A percentile compares a stretch with the other conserved stretches of the same genome.
Conservation (phyloP, 176 grass and related monocot species). For the Phoenix roebelenii region DNA sequence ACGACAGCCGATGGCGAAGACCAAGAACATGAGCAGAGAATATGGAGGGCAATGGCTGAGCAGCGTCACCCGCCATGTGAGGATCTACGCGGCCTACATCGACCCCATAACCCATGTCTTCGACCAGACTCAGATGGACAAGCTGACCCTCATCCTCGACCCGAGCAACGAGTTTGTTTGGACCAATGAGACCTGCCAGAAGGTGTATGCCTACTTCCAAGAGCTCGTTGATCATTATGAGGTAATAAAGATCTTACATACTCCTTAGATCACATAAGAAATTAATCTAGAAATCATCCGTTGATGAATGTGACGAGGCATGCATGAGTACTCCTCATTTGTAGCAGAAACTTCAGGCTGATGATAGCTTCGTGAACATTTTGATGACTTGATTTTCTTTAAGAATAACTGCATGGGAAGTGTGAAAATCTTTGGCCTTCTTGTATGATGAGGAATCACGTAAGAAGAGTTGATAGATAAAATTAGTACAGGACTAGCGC, state of each 20-base stretch:
- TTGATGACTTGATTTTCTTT: too few relatives aligned
- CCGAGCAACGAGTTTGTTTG: conserved; percentile 81
- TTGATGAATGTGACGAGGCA: too few relatives aligned
- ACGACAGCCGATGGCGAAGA: conserved; percentile 64
- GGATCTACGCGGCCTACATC: conserved; percentile 97
- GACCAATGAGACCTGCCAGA: conserved; percentile 64
- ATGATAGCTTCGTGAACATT: too few relatives aligned
- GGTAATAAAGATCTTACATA: conserved; percentile 20
- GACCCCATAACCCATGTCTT: conserved; percentile 79
- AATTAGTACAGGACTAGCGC: too few relatives aligned
- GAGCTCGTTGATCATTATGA: conserved; percentile 86
- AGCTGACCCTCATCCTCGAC: conserved; percentile 87
- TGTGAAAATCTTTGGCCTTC: too few relatives aligned
- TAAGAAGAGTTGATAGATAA: too few relatives aligned
- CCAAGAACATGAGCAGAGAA: conserved; percentile 81
- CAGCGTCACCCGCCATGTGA: conserved; percentile 68
- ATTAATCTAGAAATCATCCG: too few relatives aligned
- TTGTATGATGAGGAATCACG: too few relatives aligned
- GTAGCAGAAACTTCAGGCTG: too few relatives aligned
- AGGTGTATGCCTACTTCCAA: conserved; percentile 83
- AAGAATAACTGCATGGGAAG: too few relatives aligned
- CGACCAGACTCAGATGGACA: conserved; percentile 98
- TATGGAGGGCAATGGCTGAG: conserved; percentile 98
- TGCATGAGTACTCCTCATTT: too few relatives aligned
- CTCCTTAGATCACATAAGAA: too few relatives aligned